A percentile compares a stretch with the other conserved stretches of the same genome.
Conservation (phyloP, 306 rosid genomes). For the Cicer judaicum region DNA sequence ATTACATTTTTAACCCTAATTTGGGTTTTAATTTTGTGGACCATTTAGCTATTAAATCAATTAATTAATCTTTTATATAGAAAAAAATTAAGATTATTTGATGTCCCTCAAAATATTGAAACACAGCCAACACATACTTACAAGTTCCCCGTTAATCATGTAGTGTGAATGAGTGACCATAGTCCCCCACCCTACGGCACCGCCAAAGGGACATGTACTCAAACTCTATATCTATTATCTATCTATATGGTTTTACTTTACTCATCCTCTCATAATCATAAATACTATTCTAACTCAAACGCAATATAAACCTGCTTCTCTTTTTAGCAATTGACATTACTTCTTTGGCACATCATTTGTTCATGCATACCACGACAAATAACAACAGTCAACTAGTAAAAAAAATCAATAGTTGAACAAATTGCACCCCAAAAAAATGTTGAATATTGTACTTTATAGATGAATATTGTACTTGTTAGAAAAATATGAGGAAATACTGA, state of each 20-base stretch:
- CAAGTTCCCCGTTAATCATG: conserved; percentile 52
- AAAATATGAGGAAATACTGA: too few relatives aligned
- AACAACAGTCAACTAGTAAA: neutral
- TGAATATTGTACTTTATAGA: too few relatives aligned
- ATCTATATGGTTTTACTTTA: conserved; percentile 32
- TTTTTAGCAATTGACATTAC: conserved; percentile 43
- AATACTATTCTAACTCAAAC: conserved; percentile 34
- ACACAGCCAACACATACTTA: conserved; percentile 41
- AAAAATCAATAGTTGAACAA: too few relatives aligned
- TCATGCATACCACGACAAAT: neutral
- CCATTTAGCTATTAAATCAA: too few relatives aligned
- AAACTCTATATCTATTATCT: neutral
- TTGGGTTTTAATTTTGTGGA: too few relatives aligned
- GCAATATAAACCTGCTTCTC: conserved; percentile 22
- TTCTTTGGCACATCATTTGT: conserved; percentile 30
- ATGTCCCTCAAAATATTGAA: conserved; percentile 44
- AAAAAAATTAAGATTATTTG: conserved; percentile 36
- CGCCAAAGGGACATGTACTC: conserved; percentile 14
- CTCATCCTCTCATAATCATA: conserved; percentile 22
- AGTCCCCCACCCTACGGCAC: conserved; percentile 29
- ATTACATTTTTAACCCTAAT: too few relatives aligned
- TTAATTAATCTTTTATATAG: neutral
- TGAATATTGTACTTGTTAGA: too few relatives aligned
- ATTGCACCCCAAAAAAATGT: too few relatives aligned
- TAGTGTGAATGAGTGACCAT: conserved; percentile 46